These are phyloP conservation scores for Boletellus deceptivus DNA, from an alignment of 1,284 basidiomycete species.

Conservation along the genomic window DNA sequence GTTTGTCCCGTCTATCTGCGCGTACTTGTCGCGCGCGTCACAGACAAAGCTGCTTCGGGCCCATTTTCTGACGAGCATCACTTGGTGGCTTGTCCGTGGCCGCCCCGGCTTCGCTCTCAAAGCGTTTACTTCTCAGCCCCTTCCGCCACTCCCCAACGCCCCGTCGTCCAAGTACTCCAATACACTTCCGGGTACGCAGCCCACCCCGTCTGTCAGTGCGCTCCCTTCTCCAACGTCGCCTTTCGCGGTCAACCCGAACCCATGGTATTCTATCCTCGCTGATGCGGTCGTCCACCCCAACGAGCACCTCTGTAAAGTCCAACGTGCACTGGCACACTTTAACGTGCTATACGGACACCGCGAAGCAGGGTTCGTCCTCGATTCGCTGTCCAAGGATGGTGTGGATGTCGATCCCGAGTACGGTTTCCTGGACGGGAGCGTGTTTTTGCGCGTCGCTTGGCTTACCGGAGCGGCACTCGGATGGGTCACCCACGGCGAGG, in stretches of 20 bases:
- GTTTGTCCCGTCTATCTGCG: constrained; percentile 34
- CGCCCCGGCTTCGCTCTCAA: constrained; percentile 29
- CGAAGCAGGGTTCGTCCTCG: constrained; percentile 36
- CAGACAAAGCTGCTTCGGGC: constrained; percentile 31
- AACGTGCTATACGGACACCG: constrained; percentile 47
- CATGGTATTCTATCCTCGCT: constrained; percentile 33
- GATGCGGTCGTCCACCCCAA: constrained; percentile 42
- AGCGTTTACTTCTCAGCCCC: constrained; percentile 26
- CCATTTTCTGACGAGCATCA: constrained; percentile 35
- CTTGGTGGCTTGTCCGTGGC: constrained; percentile 38
- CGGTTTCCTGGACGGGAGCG: constrained; percentile 55
- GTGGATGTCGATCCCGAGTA: constrained; percentile 27
- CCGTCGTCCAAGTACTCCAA: constrained; percentile 24
- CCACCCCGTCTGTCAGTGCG: constrained; percentile 29
- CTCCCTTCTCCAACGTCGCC: constrained; percentile 28
- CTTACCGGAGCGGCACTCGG: constrained; percentile 50
- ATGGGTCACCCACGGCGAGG: constrained; percentile 51
- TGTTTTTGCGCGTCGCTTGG: constrained; percentile 55
- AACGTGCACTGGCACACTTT: constrained; percentile 57
- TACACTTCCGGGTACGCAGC: constrained; percentile 30
- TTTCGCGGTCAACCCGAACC: constrained; percentile 26
- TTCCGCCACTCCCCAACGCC: constrained; percentile 18
- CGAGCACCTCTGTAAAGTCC: constrained; percentile 61
- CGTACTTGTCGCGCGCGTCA: constrained; percentile 28
- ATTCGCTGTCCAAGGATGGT: constrained; percentile 19